Percentiles rank a stretch among this genome's conserved stretches.
These are phyloP conservation scores for Cladobotryum mycophilum DNA, from an alignment of 2,329 filamentous ascomycete species.

Conservation along the genomic window DNA sequence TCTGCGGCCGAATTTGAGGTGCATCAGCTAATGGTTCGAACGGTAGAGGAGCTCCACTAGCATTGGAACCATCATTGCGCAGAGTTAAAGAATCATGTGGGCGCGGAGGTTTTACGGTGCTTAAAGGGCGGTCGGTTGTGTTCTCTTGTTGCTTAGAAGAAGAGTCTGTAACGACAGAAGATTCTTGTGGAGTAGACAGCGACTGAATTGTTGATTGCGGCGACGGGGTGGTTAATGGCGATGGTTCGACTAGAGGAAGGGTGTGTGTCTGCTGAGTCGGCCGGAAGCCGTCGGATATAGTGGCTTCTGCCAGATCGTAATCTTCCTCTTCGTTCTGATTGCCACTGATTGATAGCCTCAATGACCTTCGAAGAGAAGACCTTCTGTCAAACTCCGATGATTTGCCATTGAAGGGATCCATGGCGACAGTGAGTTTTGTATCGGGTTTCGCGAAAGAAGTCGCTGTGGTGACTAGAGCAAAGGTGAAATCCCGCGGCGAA, in stretches of 20 bases:
- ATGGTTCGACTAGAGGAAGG: constrained; percentile 14
- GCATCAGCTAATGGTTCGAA: constrained; percentile 30
- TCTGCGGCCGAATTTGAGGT: constrained; percentile 43
- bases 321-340: constrained; percentile 36
- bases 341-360: constrained; percentile 23
- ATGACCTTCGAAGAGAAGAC: constrained; percentile 37
- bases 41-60: constrained; percentile 4
- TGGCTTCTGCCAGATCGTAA: constrained; percentile 44
- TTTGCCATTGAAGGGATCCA: constrained; percentile 36
- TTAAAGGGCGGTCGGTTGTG: constrained; percentile 38
- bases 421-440: constrained; percentile 21
- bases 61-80: constrained; percentile 42
- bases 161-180: constrained; percentile 1
- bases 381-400: constrained; percentile 35
- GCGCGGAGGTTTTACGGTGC: constrained; percentile 48
- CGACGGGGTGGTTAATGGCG: constrained; percentile 12
- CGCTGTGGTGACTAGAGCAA: background rate
- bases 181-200: background rate
- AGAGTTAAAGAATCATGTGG: constrained; percentile 45
- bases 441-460: background rate
- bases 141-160: background rate
- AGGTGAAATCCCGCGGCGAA: background rate
- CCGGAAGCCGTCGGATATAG: constrained; percentile 48
- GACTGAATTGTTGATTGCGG: constrained; percentile 1
- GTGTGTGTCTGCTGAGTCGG: constrained; percentile 22